Evolutionary conservation across 257 asterid species (phyloP).

Genomic region (Avicennia marina): DNA sequence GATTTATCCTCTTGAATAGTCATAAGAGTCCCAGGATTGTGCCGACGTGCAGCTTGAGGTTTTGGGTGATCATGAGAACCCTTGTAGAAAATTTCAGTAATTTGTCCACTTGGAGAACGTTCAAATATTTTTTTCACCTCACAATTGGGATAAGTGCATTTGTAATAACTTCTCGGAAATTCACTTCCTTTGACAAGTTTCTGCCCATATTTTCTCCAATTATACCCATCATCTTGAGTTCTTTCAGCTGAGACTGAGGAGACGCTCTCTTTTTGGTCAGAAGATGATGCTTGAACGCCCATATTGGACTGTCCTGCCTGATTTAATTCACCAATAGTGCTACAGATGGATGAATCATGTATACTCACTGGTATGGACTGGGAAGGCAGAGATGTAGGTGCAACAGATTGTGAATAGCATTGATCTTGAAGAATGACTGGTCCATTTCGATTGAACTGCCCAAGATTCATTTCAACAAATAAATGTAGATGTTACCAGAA

Average conservation of each 20-base stretch:
- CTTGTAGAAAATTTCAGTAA: conserved; percentile 86
- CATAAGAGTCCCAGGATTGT: conserved; percentile 67
- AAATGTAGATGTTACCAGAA: conserved; percentile 25
- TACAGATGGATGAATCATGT: conserved; percentile 37
- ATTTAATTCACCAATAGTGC: conserved; percentile 38
- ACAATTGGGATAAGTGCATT: conserved; percentile 91
- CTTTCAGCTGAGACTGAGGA: conserved; percentile 55
- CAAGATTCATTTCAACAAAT: conserved; percentile 40
- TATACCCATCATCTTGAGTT: conserved; percentile 90
- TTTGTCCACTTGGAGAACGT: conserved; percentile 90
- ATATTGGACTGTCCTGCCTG: conserved; percentile 36
- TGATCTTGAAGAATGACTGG: conserved; percentile 46
- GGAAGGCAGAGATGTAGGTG: conserved; percentile 36
- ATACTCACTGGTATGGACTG: conserved; percentile 31
- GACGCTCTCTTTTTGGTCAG: conserved; percentile 51
- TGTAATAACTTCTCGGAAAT: conserved; percentile 94
- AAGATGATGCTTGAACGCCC: conserved; percentile 37
- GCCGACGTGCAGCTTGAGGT: conserved; percentile 81
- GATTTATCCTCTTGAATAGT: conserved; percentile 70
- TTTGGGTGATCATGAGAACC: conserved; percentile 97
- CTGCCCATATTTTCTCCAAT: conserved; percentile 99
- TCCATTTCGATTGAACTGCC: conserved; percentile 45
- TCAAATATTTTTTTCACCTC: conserved; percentile 94
- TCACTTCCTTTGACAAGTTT: conserved; percentile 97
- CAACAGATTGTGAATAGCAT: conserved; percentile 37